Evolutionary conservation across 192 early-diverging fungal genomes (phyloP).

Genomic region (Gryganskiella cystojenkinii): DNA sequence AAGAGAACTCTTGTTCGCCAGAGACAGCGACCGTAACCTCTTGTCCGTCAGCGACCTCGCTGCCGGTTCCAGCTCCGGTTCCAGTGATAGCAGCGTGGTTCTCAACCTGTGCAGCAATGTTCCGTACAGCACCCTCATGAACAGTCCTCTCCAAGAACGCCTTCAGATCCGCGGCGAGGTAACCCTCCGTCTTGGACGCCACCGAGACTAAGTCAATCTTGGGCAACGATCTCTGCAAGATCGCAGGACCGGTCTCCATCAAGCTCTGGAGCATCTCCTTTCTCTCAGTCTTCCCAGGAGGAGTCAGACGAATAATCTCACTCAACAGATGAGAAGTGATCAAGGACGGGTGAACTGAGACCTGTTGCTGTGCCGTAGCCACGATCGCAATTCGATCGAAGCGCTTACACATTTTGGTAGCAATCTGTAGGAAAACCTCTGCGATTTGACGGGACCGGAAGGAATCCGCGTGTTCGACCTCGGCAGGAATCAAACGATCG

Average conservation of each 20-base stretch:
- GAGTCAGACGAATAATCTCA: slow-evolving; percentile 68
- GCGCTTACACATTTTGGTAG: slow-evolving; percentile 54
- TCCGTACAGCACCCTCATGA: slow-evolving; percentile 82
- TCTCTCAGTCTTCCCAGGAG: slow-evolving; percentile 73
- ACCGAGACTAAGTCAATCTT: slow-evolving; percentile 78
- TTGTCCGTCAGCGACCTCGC: too few species aligned
- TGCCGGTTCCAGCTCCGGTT: too few species aligned
- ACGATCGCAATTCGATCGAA: slow-evolving; percentile 65
- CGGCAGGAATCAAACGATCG: slow-evolving; percentile 77
- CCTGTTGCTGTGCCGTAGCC: slow-evolving; percentile 74
- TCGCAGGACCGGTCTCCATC: slow-evolving; percentile 63
- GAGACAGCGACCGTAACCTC: too few species aligned
- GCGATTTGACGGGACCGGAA: slow-evolving; percentile 71
- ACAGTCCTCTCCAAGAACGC: slow-evolving; percentile 81
- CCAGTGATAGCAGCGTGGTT: slow-evolving; percentile 11
- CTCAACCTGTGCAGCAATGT: slow-evolving; percentile 53
- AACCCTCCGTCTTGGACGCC: slow-evolving; percentile 88
- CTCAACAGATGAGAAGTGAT: slow-evolving; percentile 71
- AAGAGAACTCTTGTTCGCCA: slow-evolving; percentile 38
- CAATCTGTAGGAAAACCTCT: slow-evolving; percentile 70
- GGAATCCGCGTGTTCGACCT: slow-evolving; percentile 78
- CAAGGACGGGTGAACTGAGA: slow-evolving; percentile 67
- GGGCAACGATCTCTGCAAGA: slow-evolving; percentile 57
- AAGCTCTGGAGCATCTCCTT: slow-evolving; percentile 80
- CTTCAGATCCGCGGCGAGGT: slow-evolving; percentile 83